A percentile compares a stretch with the other conserved stretches of the same genome.
Conservation (phyloP, 192 early-diverging fungal species). For the Mortierella claussenii region DNA sequence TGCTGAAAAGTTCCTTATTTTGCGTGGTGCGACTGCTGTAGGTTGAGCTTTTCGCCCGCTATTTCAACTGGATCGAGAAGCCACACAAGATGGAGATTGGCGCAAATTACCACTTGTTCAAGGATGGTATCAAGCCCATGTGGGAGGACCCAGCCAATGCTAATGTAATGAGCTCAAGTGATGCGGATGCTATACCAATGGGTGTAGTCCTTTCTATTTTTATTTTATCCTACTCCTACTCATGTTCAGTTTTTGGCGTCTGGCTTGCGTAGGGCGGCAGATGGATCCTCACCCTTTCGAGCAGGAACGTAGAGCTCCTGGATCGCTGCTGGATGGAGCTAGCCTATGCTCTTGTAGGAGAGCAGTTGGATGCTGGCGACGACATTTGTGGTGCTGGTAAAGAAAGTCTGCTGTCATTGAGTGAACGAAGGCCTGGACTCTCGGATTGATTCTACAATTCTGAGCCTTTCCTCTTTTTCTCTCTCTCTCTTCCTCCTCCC, state of each 20-base stretch:
- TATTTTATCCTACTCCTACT: not conserved
- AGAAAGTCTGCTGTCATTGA: too few species aligned
- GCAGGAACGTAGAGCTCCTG: constrained; percentile 40
- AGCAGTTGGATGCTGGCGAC: constrained; percentile 54
- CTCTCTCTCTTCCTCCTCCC: not conserved
- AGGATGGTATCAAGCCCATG: constrained; percentile 58
- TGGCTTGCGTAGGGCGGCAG: constrained; percentile 46
- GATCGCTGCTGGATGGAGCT: constrained; percentile 59
- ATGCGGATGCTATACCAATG: too few species aligned
- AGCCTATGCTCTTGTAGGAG: constrained; percentile 55
- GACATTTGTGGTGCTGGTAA: constrained; percentile 59
- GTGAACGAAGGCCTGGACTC: too few species aligned
- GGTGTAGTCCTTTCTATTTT: not conserved
- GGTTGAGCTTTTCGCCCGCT: constrained; percentile 54
- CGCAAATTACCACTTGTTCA: constrained; percentile 56
- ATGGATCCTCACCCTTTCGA: constrained; percentile 53
- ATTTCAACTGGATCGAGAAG: constrained; percentile 60
- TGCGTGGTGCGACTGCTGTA: not conserved
- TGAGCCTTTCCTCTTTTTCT: too few species aligned
- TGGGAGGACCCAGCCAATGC: constrained; percentile 60
- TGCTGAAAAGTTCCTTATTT: not conserved
- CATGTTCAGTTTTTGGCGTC: not conserved
- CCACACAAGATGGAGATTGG: constrained; percentile 53
- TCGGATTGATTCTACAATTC: too few species aligned
- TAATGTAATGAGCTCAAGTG: too few species aligned